These are phyloP conservation scores for Wallemia ichthyophaga DNA, from an alignment of 1,284 basidiomycete genomes.

Conservation along the genomic window DNA sequence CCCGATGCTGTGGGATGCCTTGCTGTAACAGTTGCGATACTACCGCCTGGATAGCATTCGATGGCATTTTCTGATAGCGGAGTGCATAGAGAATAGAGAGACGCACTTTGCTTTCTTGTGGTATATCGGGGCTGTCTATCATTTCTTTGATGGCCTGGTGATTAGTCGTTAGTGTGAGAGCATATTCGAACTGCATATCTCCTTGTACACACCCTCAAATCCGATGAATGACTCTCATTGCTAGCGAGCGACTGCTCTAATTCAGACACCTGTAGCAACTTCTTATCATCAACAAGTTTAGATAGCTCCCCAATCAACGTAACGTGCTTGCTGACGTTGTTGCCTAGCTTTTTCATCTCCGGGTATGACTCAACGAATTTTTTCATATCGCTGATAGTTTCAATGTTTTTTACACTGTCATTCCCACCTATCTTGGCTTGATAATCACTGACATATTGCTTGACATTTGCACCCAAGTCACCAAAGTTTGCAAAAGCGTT, in stretches of 20 bases:
- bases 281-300: conserved; percentile 54
- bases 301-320: conserved; percentile 87
- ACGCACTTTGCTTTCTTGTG: conserved; percentile 55
- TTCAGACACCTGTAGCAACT: conserved; percentile 65
- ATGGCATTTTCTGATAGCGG: conserved; percentile 74
- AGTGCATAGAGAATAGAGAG: conserved; percentile 82
- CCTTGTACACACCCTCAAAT: conserved; percentile 32
- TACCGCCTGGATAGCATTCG: conserved; percentile 49
- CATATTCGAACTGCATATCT: not conserved
- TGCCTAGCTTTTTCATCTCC: conserved; percentile 80
- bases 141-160: conserved; percentile 43
- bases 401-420: conserved; percentile 49
- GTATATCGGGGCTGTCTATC: conserved; percentile 33
- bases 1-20: conserved; percentile 55
- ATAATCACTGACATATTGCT: conserved; percentile 80
- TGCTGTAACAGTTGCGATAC: conserved; percentile 53
- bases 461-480: conserved; percentile 74
- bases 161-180: not conserved
- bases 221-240: conserved; percentile 46
- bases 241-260: conserved; percentile 87
- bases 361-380: conserved; percentile 95
- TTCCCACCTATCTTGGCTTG: conserved; percentile 40
- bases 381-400: conserved; percentile 93
- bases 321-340: conserved; percentile 96
- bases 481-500: conserved; percentile 87